These are phyloP conservation scores for Podochytrium sp. DNA, from an alignment of 192 early-diverging fungal genomes.

Conservation along the genomic window DNA sequence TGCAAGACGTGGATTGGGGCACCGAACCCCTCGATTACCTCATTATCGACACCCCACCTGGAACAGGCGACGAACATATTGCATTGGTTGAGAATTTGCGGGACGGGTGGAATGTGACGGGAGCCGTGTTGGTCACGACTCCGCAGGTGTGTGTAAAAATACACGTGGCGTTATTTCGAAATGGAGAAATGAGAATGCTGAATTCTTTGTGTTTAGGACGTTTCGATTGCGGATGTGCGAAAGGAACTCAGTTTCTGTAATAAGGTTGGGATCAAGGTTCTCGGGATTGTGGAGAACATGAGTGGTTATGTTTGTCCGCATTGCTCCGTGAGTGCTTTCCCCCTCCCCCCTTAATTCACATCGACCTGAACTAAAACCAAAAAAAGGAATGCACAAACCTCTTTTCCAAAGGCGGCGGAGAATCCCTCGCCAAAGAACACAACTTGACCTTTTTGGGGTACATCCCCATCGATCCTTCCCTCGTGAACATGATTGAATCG, in stretches of 20 bases:
- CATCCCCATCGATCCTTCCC: constrained; percentile 53
- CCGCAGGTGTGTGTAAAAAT: constrained; percentile 67
- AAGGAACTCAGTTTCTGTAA: constrained; percentile 97
- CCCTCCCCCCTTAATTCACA: neutral
- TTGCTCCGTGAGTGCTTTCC: constrained; percentile 56
- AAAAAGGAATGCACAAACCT: constrained; percentile 53
- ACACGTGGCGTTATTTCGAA: neutral
- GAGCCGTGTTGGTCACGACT: constrained; percentile 91
- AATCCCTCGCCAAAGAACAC: constrained; percentile 45
- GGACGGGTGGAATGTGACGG: constrained; percentile 71
- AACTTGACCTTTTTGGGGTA: constrained; percentile 49
- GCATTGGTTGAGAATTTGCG: constrained; percentile 77
- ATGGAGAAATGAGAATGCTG: neutral
- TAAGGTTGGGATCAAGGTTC: constrained; percentile 85
- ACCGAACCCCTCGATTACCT: constrained; percentile 76
- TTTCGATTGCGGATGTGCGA: constrained; percentile 79
- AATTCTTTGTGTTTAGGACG: constrained; percentile 32
- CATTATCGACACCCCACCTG: constrained; percentile 93
- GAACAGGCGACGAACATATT: constrained; percentile 97
- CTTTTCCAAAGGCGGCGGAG: constrained; percentile 59
- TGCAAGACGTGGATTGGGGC: constrained; percentile 94
- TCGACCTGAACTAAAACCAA: too few relatives aligned
- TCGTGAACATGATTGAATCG: constrained; percentile 51
- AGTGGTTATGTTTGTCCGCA: constrained; percentile 93
- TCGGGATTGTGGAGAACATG: constrained; percentile 98